phyloP scores from a whole-genome alignment of 345 rosid species.

The Psidium guajava region DNA sequence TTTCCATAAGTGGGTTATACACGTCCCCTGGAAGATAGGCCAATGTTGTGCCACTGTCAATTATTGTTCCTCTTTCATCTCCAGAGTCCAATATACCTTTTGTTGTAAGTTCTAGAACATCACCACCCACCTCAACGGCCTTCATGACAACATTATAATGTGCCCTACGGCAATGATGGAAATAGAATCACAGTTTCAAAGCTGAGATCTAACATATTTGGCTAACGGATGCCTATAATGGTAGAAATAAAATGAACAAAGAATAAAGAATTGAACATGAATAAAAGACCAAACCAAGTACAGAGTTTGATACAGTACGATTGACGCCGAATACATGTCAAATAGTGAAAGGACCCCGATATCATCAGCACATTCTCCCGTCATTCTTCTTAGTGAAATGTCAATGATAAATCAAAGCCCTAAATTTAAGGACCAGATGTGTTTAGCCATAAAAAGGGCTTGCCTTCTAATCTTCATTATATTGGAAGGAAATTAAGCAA shows the following conservation, averaged over 20 bases:
- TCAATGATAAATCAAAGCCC: neutral
- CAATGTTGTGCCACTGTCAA: slow-evolving; percentile 95
- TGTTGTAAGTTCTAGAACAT: slow-evolving; percentile 41
- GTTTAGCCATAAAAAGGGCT: neutral
- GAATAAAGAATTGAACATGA: neutral
- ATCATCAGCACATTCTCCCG: neutral
- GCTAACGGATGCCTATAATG: neutral
- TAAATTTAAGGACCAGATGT: neutral
- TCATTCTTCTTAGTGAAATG: neutral
- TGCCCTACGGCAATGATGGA: slow-evolving; percentile 32
- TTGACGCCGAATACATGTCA: neutral
- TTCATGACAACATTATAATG: slow-evolving; percentile 77
- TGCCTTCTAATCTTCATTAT: neutral
- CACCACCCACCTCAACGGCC: slow-evolving; percentile 60
- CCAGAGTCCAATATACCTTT: slow-evolving; percentile 26
- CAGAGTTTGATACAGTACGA: neutral
- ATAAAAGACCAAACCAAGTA: neutral
- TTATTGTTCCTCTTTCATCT: slow-evolving; percentile 44
- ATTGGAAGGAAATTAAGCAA: neutral
- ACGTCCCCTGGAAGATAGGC: slow-evolving; percentile 61
- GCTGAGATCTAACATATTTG: neutral
- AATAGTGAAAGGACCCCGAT: neutral
- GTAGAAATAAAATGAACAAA: neutral
- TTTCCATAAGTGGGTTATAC: slow-evolving; percentile 35
- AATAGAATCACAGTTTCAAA: slow-evolving; percentile 1